Evolutionary conservation across 768 basidiomycete genomes (phyloP), one percentile per base, ranked within the genome.

Genomic region (Trichaptum fuscoviolaceum): DNA sequence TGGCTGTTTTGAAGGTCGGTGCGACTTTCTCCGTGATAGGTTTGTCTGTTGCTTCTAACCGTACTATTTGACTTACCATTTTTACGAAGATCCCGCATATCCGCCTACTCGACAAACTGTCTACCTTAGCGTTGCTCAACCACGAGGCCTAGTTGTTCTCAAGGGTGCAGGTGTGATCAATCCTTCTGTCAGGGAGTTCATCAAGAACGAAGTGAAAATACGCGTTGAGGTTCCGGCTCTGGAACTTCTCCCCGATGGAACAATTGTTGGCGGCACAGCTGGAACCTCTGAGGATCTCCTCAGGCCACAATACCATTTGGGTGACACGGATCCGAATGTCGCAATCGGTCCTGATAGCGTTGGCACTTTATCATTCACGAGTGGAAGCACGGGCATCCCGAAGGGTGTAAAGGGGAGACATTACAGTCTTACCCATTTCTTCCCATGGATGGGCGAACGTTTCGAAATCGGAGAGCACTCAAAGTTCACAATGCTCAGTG

Each of bases 11-110:
- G 69, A 98, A 98, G 78, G 93, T 92, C 2, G 97, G 97, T 27
- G 96, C 93, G 0, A 95, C 93, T 3, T 98, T 99, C 79, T 96
- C 93, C 60, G 97, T 99, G 67, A 96, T 99, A 60, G 96, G 95
- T 96, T 61, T 69, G 88, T 78, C 62, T 66, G 52, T 35, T 59
- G 17, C 36, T 57, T 18, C 62, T 57, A 64, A 7, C 58, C 64
- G 58, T 62, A 65, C 66, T 52, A 36, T 23, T 24, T 27, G 65
- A 64, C 64, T 52, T 18, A 66, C 35, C 36, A 15, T 27, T 24
- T 65, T 17, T 25, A 27, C 42, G 24, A 69, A 97, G 96, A 99
- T 77, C 96, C 97, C 52, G 96, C 96, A 2, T 99, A 99, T 74
- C 97, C 97, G 10, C 87, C 96, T 1, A 88, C 91, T 4, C 83